Percentiles rank a stretch among this genome's conserved stretches.
Evolutionary conservation across 768 basidiomycete genomes (phyloP).

Genomic region (Amanita brunnescens): DNA sequence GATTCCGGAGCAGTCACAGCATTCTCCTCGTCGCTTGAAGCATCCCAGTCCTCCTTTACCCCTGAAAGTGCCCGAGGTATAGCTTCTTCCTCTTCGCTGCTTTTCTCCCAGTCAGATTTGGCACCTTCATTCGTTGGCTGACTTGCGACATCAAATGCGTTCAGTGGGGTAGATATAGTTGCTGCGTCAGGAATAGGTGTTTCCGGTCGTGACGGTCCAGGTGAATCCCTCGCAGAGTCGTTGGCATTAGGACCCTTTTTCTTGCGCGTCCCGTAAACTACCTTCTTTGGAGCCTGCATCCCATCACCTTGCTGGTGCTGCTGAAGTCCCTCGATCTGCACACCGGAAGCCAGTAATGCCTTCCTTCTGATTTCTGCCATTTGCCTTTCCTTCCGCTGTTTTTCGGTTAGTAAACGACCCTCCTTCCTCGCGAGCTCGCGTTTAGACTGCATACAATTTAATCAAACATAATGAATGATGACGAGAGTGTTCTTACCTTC

Average conservation of each 20-base stretch:
- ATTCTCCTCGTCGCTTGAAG: conserved; percentile 38
- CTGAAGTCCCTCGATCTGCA: conserved; percentile 84
- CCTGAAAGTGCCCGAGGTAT: conserved; percentile 17
- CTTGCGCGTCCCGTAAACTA: conserved; percentile 78
- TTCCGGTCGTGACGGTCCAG: conserved; percentile 45
- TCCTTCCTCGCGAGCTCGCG: conserved; percentile 88
- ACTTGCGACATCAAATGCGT: conserved; percentile 15
- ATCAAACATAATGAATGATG: neutral
- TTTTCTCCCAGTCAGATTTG: conserved; percentile 60
- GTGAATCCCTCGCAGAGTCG: conserved; percentile 42
- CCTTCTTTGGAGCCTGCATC: conserved; percentile 52
- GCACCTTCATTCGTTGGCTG: conserved; percentile 16
- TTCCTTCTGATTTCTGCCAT: conserved; percentile 86
- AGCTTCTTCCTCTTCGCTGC: conserved; percentile 44
- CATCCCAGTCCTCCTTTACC: conserved; percentile 43
- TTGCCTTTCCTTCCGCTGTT: conserved; percentile 90
- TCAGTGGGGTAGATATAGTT: conserved; percentile 20
- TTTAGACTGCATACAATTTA: conserved; percentile 53
- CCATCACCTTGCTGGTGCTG: conserved; percentile 36
- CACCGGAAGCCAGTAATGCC: conserved; percentile 83
- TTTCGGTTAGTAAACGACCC: conserved; percentile 91
- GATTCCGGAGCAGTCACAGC: conserved; percentile 13
- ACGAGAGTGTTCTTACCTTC: conserved; percentile 41
- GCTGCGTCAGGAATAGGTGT: conserved; percentile 31
- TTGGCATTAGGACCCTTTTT: conserved; percentile 53